A percentile compares a stretch with the other conserved stretches of the same genome.
phyloP scores from a whole-genome alignment of 2,329 filamentous ascomycete genomes.

The Diaporthe eres region DNA sequence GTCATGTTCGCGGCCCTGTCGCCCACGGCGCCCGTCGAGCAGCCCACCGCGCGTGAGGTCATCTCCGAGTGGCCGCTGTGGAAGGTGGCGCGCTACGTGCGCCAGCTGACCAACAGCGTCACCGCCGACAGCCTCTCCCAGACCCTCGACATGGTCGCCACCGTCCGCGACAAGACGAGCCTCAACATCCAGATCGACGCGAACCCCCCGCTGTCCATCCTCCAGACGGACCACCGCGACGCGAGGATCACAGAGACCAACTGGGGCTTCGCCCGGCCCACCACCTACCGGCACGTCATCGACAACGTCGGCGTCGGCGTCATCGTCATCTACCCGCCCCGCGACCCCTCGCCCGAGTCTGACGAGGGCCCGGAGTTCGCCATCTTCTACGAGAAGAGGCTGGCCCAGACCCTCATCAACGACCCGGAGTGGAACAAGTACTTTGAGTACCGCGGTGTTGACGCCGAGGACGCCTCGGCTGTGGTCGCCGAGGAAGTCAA shows the following conservation, averaged over 20 bases:
- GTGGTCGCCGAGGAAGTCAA: background rate
- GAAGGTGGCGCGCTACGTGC: slow-evolving; percentile 54
- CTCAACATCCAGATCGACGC: slow-evolving; percentile 53
- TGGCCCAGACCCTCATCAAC: slow-evolving; percentile 50
- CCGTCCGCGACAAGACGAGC: slow-evolving; percentile 53
- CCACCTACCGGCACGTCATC: slow-evolving; percentile 51
- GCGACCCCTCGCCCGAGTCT: slow-evolving; percentile 43
- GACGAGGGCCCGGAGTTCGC: slow-evolving; percentile 55
- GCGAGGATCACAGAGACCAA: slow-evolving; percentile 48
- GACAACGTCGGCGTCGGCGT: slow-evolving; percentile 50
- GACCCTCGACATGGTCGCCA: slow-evolving; percentile 50
- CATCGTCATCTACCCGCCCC: slow-evolving; percentile 51
- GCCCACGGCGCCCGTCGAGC: slow-evolving; percentile 46
- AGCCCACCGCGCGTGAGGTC: slow-evolving; percentile 51
- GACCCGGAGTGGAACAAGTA: slow-evolving; percentile 54
- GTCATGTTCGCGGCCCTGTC: slow-evolving; percentile 50
- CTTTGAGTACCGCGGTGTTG: slow-evolving; percentile 56
- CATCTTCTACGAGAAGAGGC: slow-evolving; percentile 53
- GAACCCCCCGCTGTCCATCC: slow-evolving; percentile 52
- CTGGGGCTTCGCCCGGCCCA: slow-evolving; percentile 55
- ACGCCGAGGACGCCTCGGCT: slow-evolving; percentile 30
- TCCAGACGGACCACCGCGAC: slow-evolving; percentile 55
- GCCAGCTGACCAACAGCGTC: slow-evolving; percentile 53
- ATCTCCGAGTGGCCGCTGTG: slow-evolving; percentile 54
- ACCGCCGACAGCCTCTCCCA: slow-evolving; percentile 51